phyloP scores from a whole-genome alignment of 2,329 filamentous ascomycete species.

The Xylaria sp. region DNA sequence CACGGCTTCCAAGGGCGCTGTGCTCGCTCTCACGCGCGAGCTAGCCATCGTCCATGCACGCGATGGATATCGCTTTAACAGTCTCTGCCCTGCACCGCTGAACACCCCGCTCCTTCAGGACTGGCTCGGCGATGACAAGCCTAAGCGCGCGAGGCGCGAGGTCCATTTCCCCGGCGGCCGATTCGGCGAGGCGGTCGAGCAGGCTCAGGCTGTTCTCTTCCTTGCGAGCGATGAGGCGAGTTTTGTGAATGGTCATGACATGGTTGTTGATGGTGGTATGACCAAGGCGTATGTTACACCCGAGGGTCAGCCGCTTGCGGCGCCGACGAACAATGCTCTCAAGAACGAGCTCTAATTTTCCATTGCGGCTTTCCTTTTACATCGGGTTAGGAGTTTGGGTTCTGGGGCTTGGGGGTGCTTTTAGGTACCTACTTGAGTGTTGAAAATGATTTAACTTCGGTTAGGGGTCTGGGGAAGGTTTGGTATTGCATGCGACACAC shows the following conservation, averaged over 20 bases:
- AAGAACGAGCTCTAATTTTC: conserved; percentile 57
- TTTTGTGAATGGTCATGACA: conserved; percentile 91
- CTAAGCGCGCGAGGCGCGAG: conserved; percentile 84
- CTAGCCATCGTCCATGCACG: conserved; percentile 91
- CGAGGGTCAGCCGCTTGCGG: conserved; percentile 64
- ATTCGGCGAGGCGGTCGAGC: conserved; percentile 93
- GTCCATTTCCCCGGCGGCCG: conserved; percentile 89
- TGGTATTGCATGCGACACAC: neutral
- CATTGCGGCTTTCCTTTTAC: neutral
- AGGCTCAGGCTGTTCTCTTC: conserved; percentile 89
- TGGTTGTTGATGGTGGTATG: conserved; percentile 96
- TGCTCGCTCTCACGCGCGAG: conserved; percentile 88
- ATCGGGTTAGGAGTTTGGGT: conserved; percentile 22
- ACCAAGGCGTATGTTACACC: conserved; percentile 86
- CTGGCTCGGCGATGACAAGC: conserved; percentile 87
- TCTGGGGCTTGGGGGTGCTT: conserved; percentile 7
- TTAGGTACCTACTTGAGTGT: neutral
- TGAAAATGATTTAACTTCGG: neutral
- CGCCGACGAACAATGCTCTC: conserved; percentile 69
- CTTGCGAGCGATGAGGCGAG: conserved; percentile 87
- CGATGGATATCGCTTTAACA: conserved; percentile 90
- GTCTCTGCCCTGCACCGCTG: conserved; percentile 87
- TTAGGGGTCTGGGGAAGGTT: neutral
- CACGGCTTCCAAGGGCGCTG: conserved; percentile 92
- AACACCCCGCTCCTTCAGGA: conserved; percentile 94